phyloP scores from a whole-genome alignment of 2,329 filamentous ascomycete genomes.

The Colletotrichum chlorophyti region DNA sequence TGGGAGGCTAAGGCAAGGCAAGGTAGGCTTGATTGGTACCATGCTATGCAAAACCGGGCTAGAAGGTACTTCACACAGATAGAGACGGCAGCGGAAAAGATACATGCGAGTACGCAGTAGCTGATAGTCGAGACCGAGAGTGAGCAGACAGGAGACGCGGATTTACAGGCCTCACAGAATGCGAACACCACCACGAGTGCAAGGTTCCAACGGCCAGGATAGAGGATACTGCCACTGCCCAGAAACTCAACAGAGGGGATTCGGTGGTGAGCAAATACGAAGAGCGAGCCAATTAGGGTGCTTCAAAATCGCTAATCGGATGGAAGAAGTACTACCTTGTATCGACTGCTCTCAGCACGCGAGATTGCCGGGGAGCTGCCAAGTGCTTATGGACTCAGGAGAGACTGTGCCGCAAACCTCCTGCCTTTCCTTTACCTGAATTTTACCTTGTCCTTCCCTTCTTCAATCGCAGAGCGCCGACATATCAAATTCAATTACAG shows the following conservation, averaged over 20 bases:
- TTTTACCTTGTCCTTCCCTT: background rate
- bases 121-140: background rate
- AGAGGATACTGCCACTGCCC: background rate
- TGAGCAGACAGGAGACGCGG: background rate
- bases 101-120: constrained; percentile 20
- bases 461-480: background rate
- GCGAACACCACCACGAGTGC: too few species aligned
- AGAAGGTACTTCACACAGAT: too few species aligned
- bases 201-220: too few species aligned
- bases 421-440: background rate
- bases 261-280: constrained; percentile 10
- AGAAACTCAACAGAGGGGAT: background rate
- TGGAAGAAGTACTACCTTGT: constrained; percentile 6
- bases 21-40: constrained; percentile 15
- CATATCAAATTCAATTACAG: constrained; percentile 10
- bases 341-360: constrained; percentile 3
- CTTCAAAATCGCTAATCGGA: constrained; percentile 11
- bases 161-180: constrained; percentile 6
- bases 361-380: constrained; percentile 25
- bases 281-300: constrained; percentile 6
- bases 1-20: constrained; percentile 22
- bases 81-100: background rate
- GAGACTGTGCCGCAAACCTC: constrained; percentile 22
- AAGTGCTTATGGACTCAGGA: constrained; percentile 29
- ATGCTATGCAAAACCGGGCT: too few species aligned